Evolutionary conservation across 169 alveolate genomes (phyloP).

Genomic region (Cyclospora cayetanensis): DNA sequence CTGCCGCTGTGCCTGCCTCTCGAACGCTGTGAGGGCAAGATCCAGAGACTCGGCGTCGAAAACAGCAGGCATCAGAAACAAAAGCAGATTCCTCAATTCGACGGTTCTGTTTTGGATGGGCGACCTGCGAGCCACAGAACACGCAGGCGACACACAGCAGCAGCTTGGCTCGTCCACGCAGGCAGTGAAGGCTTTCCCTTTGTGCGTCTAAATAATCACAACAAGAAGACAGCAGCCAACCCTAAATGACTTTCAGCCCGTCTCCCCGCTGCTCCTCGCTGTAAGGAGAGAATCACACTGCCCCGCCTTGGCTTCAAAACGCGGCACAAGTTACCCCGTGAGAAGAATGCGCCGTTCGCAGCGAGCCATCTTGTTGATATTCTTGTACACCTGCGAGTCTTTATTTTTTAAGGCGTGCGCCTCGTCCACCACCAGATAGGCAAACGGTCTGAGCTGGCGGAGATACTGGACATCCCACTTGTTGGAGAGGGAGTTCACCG

Average conservation of each 20-base stretch:
- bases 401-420: conserved; percentile 94
- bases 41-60: conserved; percentile 83
- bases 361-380: conserved; percentile 82
- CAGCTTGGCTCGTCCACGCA: too few species aligned
- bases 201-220: too few species aligned
- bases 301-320: conserved; percentile 5
- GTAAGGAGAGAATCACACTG: too few species aligned
- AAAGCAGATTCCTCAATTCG: conserved; percentile 89
- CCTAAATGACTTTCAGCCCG: too few species aligned
- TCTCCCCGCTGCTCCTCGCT: too few species aligned
- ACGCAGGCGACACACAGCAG: background rate
- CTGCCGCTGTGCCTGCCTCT: conserved; percentile 66
- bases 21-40: conserved; percentile 81
- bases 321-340: conserved; percentile 84
- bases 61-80: conserved; percentile 90
- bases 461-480: conserved; percentile 68
- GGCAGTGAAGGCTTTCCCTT: too few species aligned
- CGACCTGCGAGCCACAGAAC: conserved; percentile 73
- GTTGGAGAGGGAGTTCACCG: conserved; percentile 59
- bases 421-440: conserved; percentile 92
- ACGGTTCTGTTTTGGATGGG: conserved; percentile 89
- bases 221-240: too few species aligned
- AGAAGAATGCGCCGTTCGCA: conserved; percentile 87
- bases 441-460: conserved; percentile 73
- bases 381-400: conserved; percentile 87